Percentiles rank a stretch among this genome's conserved stretches.
Evolutionary conservation across 768 basidiomycete species (phyloP).

Genomic region (Pisolithus albus): DNA sequence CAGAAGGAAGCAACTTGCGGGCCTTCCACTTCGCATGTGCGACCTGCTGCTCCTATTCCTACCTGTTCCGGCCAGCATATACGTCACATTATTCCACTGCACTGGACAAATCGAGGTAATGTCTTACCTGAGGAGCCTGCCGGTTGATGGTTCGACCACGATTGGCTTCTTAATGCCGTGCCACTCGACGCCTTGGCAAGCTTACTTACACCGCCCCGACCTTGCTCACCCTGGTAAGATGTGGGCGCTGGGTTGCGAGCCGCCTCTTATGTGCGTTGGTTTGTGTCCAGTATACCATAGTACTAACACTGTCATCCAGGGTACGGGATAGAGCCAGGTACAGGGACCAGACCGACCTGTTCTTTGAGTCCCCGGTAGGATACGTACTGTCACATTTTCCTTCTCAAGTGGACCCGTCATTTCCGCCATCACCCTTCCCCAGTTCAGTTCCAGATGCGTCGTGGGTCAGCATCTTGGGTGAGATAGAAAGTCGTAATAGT

Average conservation of each 20-base stretch:
- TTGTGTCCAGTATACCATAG: background rate
- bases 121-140: constrained; percentile 54
- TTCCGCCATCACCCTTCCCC: constrained; percentile 58
- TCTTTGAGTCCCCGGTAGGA: constrained; percentile 61
- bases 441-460: constrained; percentile 41
- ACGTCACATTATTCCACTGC: constrained; percentile 69
- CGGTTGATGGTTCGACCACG: constrained; percentile 43
- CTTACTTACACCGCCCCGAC: constrained; percentile 71
- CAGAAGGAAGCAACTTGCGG: background rate
- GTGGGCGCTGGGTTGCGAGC: constrained; percentile 92
- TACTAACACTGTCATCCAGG: constrained; percentile 18
- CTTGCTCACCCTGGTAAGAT: constrained; percentile 47
- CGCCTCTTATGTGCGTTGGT: constrained; percentile 68
- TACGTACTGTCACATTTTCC: constrained; percentile 74
- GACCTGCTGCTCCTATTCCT: constrained; percentile 38
- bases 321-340: constrained; percentile 50
- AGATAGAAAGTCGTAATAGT: constrained; percentile 22
- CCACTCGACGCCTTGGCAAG: constrained; percentile 91
- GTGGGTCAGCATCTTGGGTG: constrained; percentile 15
- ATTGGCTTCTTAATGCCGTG: constrained; percentile 92
- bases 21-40: constrained; percentile 24
- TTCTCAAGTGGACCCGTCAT: constrained; percentile 45
- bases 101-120: constrained; percentile 74
- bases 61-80: constrained; percentile 56
- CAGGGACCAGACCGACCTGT: constrained; percentile 74